Evolutionary conservation across 495 filamentous ascomycete species (phyloP).

Genomic region (Penicillium herquei): DNA sequence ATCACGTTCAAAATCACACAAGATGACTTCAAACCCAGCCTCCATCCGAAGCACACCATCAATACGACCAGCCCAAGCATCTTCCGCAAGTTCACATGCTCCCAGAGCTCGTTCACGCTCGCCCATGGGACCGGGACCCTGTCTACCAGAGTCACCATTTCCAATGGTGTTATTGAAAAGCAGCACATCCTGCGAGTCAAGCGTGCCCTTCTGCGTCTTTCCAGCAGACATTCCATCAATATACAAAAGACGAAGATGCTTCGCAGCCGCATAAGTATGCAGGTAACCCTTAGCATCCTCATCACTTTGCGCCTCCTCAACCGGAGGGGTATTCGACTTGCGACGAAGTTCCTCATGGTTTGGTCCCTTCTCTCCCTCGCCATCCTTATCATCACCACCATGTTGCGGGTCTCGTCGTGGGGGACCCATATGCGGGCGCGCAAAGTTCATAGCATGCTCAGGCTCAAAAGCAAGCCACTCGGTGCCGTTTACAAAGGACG

Average conservation of each 20-base stretch:
- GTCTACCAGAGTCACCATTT: neutral
- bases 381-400: neutral
- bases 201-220: conserved; percentile 56
- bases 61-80: conserved; percentile 48
- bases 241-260: conserved; percentile 55
- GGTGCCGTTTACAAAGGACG: conserved; percentile 42
- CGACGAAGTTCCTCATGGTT: conserved; percentile 21
- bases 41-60: conserved; percentile 68
- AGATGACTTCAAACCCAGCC: conserved; percentile 66
- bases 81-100: conserved; percentile 48
- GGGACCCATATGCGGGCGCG: conserved; percentile 12
- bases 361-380: neutral
- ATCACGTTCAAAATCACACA: conserved; percentile 58
- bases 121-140: neutral
- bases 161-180: conserved; percentile 35
- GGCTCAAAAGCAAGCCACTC: conserved; percentile 74
- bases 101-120: conserved; percentile 47
- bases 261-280: conserved; percentile 53
- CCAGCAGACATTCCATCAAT: conserved; percentile 61
- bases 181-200: conserved; percentile 59
- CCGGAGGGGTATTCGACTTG: neutral
- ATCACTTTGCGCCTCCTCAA: conserved; percentile 1
- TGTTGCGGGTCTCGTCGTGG: neutral
- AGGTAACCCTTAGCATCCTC: conserved; percentile 44
- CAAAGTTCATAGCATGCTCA: conserved; percentile 62